Evolutionary conservation across 129 eudicot genomes (phyloP), one percentile per base, ranked within the genome.

Genomic region (Escallonia rubra): DNA sequence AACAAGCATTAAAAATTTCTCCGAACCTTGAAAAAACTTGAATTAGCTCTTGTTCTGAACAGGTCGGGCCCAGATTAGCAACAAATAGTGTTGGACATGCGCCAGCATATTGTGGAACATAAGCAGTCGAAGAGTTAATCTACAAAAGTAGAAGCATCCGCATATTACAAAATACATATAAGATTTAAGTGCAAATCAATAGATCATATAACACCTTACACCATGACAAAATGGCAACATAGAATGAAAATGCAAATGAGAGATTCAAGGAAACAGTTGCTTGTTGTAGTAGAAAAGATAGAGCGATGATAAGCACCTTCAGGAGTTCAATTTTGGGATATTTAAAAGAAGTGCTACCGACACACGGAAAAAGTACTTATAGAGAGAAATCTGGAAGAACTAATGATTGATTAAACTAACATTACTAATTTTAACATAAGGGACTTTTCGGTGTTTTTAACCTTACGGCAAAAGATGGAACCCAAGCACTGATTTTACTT

Each of bases 71-170:
- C 68, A 94, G 79, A 76, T 85, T 87, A 51, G 99, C 99, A 77
- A 94, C 97, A 78, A 94, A 94, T 53, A 94, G 64, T 42, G 99
- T 94, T 23, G 99, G 94, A 61, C 99, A 94, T 57, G 99, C 97
- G 8, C 69, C 68, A 13, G 39, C 70, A 59, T 75, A 68, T 72
- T 76, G 84, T 8, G 69, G 67, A 58, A 55, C 53, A 57, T 49
- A 57, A 52, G 86, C 79, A 39, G 85, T 77, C 8, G 77, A 49
- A 54, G 83, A 84, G 68, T 71, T 76, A 54, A 73, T 72, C 85
- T 83, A 66, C 61, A 54, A 70, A 71, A 7, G 41, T 45, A 42
- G 61, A 15, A 6, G 60, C 48, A 68, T 7, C 39, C 9, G 38
- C 51, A 48, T 2, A 45, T 57, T 63, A 58, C 15, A 13, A 55